A percentile compares a stretch with the other conserved stretches of the same genome.
Conservation (phyloP, 2,329 filamentous ascomycete genomes). For the Penicillium rolfsii region DNA sequence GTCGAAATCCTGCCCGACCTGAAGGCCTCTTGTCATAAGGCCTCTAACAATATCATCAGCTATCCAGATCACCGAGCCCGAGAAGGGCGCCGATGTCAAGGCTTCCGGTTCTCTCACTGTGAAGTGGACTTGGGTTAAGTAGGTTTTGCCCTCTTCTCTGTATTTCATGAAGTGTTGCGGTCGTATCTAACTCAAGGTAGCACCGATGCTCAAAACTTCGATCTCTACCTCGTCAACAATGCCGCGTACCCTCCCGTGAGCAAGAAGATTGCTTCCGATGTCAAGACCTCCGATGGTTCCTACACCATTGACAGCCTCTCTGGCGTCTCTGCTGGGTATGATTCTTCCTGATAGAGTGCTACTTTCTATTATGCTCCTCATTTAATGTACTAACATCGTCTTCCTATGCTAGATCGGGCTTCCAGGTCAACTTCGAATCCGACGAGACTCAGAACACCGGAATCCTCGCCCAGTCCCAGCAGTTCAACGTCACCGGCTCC, state of each 20-base stretch:
- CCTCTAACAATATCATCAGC: slow-evolving; percentile 28
- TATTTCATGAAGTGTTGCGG: background rate
- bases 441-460: slow-evolving; percentile 40
- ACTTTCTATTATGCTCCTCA: too few species aligned
- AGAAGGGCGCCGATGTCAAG: slow-evolving; percentile 37
- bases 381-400: slow-evolving; percentile 7
- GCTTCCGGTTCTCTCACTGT: slow-evolving; percentile 41
- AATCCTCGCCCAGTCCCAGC: slow-evolving; percentile 47
- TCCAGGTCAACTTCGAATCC: slow-evolving; percentile 48
- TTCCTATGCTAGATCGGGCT: slow-evolving; percentile 34
- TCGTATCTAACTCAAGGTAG: slow-evolving; percentile 22
- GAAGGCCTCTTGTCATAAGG: background rate
- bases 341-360: background rate
- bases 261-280: slow-evolving; percentile 38
- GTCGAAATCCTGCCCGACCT: slow-evolving; percentile 5
- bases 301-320: slow-evolving; percentile 40
- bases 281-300: slow-evolving; percentile 43
- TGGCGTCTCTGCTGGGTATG: slow-evolving; percentile 31
- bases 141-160: slow-evolving; percentile 7
- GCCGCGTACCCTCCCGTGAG: slow-evolving; percentile 38
- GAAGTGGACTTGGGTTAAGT: slow-evolving; percentile 45
- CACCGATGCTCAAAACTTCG: slow-evolving; percentile 45
- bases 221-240: slow-evolving; percentile 49
- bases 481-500: slow-evolving; percentile 37
- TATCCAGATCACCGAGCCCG: slow-evolving; percentile 41